Percentiles rank a stretch among this genome's conserved stretches.
These are phyloP conservation scores for Dioscorea dumetorum DNA, from an alignment of 106 monocot genomes.

Conservation along the genomic window DNA sequence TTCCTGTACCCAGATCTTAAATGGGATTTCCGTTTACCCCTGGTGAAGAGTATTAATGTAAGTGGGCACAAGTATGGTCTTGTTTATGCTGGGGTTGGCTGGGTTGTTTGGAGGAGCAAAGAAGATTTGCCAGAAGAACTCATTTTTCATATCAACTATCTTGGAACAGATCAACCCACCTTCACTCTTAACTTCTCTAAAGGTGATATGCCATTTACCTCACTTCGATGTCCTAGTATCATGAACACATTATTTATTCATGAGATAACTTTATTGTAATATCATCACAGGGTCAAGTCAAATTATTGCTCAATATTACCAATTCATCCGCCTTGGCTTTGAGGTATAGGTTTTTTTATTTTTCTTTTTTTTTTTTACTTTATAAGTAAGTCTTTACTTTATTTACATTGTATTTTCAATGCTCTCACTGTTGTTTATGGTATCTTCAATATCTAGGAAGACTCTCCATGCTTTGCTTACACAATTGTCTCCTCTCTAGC, in stretches of 20 bases:
- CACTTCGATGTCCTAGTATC: too few species aligned
- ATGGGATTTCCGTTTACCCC: constrained; percentile 80
- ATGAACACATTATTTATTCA: too few species aligned
- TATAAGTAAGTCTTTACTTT: neutral
- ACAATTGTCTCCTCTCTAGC: too few species aligned
- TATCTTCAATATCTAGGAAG: too few species aligned
- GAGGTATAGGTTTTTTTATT: constrained; percentile 56
- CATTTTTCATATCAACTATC: constrained; percentile 88
- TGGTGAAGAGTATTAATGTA: constrained; percentile 89
- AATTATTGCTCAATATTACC: constrained; percentile 93
- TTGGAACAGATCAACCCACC: constrained; percentile 85
- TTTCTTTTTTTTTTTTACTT: neutral
- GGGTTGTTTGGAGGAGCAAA: constrained; percentile 80
- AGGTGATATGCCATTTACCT: constrained; percentile 24
- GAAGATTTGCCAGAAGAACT: constrained; percentile 87
- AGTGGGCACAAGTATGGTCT: constrained; percentile 96
- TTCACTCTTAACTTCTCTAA: constrained; percentile 91
- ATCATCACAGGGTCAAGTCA: constrained; percentile 61
- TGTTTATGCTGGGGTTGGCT: constrained; percentile 84
- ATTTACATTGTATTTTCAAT: neutral
- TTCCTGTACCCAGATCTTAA: constrained; percentile 76
- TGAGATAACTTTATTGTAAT: neutral
- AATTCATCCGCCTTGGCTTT: constrained; percentile 75
- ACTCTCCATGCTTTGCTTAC: too few species aligned
- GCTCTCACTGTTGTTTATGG: neutral